Conservation (phyloP, 2,329 filamentous ascomycete genomes). For the Plectosphaerella plurivora region DNA sequence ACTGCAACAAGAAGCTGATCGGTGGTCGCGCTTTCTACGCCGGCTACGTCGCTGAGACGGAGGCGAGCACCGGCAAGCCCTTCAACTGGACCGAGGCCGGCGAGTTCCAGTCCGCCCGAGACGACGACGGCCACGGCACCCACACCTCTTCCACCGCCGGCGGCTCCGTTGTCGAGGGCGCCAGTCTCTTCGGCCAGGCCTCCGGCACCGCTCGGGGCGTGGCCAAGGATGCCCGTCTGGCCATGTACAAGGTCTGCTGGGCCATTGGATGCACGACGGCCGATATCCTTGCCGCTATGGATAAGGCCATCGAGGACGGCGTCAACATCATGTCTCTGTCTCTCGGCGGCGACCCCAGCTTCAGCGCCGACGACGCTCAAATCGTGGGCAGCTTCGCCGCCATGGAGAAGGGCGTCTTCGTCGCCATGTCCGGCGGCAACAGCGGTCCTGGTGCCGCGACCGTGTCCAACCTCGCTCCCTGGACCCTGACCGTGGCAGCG, state of each 20-base stretch:
- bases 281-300: slow-evolving; percentile 5
- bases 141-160: slow-evolving; percentile 5
- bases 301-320: slow-evolving; percentile 6
- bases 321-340: slow-evolving; percentile 7
- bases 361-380: not conserved
- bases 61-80: not conserved
- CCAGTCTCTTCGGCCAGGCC: slow-evolving; percentile 4
- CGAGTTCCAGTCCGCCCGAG: not conserved
- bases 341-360: not conserved
- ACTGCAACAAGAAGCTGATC: slow-evolving; percentile 12
- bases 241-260: slow-evolving; percentile 8
- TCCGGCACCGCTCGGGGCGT: slow-evolving; percentile 6
- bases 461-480: not conserved
- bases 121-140: slow-evolving; percentile 5
- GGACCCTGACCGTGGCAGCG: slow-evolving; percentile 5
- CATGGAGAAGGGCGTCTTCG: slow-evolving; percentile 2
- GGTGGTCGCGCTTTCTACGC: slow-evolving; percentile 8
- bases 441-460: not conserved
- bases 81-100: slow-evolving; percentile 2
- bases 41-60: not conserved
- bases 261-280: not conserved
- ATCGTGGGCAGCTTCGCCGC: slow-evolving; percentile 1
- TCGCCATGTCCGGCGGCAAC: slow-evolving; percentile 1
- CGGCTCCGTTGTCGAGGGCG: not conserved
- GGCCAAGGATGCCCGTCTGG: slow-evolving; percentile 2